Conservation (phyloP, 2,329 filamentous ascomycete species). For the Magnaporthales sp. region DNA sequence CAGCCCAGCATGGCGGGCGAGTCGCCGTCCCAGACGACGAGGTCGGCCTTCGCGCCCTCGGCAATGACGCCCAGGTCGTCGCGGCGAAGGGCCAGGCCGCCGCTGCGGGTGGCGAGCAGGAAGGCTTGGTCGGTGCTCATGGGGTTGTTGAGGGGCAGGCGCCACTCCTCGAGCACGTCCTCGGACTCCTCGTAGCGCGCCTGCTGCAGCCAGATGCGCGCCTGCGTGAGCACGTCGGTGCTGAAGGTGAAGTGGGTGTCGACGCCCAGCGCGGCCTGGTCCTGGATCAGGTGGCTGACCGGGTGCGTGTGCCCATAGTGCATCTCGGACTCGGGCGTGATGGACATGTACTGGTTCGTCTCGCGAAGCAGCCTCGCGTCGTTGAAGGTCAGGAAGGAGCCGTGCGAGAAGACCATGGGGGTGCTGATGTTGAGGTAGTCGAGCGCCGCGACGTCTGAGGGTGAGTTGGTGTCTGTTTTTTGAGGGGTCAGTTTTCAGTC, state of each 20-base stretch:
- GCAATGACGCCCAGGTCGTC: constrained; percentile 40
- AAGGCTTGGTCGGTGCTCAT: constrained; percentile 48
- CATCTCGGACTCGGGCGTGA: constrained; percentile 51
- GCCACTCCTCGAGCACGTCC: constrained; percentile 27
- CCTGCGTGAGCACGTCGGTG: constrained; percentile 40
- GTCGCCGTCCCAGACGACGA: constrained; percentile 42
- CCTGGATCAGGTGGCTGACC: constrained; percentile 30
- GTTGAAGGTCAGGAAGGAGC: constrained; percentile 29
- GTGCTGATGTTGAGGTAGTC: constrained; percentile 31
- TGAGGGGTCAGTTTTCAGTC: neutral
- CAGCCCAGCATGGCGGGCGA: constrained; percentile 43
- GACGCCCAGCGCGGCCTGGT: constrained; percentile 43
- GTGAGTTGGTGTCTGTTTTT: constrained; percentile 24
- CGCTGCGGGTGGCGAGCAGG: constrained; percentile 41
- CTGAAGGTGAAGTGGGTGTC: constrained; percentile 46
- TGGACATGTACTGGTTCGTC: constrained; percentile 44
- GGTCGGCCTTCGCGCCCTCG: constrained; percentile 42
- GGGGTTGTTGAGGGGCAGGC: constrained; percentile 36
- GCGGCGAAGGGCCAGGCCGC: constrained; percentile 40
- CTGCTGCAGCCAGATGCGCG: constrained; percentile 44
- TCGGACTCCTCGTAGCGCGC: constrained; percentile 29
- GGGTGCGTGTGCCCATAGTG: constrained; percentile 47
- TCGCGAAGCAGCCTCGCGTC: constrained; percentile 33
- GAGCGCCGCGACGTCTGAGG: constrained; percentile 25
- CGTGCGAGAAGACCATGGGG: constrained; percentile 45